Evolutionary conservation across 2,329 filamentous ascomycete genomes (phyloP).

Genomic region (Elsinoe arachidis): DNA sequence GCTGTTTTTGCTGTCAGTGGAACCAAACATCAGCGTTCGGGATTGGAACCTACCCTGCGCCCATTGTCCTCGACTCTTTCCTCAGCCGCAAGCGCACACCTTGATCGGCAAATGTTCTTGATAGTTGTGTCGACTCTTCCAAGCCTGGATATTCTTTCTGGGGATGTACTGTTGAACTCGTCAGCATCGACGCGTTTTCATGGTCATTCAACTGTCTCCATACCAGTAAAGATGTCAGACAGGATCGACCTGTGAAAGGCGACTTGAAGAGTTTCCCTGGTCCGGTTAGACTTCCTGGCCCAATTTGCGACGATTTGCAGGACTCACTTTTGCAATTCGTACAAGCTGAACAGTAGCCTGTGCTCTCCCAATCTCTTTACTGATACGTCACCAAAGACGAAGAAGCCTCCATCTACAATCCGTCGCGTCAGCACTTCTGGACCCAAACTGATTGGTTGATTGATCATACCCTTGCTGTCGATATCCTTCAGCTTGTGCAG

Average conservation of each 20-base stretch:
- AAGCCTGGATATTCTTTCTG: conserved; percentile 70
- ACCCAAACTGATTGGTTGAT: background rate
- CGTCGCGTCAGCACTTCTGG: conserved; percentile 3
- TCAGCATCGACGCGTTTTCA: conserved; percentile 5
- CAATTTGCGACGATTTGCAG: background rate
- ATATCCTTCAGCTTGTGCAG: conserved; percentile 73
- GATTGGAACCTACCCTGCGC: conserved; percentile 3
- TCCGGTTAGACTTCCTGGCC: conserved; percentile 16
- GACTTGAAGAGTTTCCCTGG: conserved; percentile 32
- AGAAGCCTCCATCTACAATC: conserved; percentile 65
- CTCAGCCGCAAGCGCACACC: conserved; percentile 73
- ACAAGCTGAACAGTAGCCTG: conserved; percentile 67
- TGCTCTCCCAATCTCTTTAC: conserved; percentile 65
- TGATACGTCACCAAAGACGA: conserved; percentile 84
- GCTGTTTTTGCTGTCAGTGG: background rate
- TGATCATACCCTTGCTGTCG: conserved; percentile 49
- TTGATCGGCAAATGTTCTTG: conserved; percentile 76
- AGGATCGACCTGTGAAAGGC: conserved; percentile 46
- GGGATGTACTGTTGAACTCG: conserved; percentile 30
- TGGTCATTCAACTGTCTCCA: conserved; percentile 29
- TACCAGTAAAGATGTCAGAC: conserved; percentile 61
- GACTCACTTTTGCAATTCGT: conserved; percentile 57
- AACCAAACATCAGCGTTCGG: background rate
- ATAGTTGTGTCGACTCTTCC: conserved; percentile 72
- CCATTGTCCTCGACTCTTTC: conserved; percentile 60